Evolutionary conservation across 1,139 yeast species (phyloP).

Genomic region (Kazachstania sp.): DNA sequence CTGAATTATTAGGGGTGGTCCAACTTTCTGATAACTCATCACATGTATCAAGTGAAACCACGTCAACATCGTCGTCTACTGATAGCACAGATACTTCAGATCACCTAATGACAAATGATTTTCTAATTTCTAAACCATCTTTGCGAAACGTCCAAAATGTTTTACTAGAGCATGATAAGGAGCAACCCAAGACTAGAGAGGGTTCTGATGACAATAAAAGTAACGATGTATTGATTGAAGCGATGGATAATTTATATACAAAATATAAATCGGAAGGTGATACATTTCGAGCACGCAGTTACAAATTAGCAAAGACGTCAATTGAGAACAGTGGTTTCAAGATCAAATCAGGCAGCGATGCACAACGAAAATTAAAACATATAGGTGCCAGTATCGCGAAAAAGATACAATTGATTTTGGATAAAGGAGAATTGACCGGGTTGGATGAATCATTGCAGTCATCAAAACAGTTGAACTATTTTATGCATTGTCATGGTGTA

Average conservation of each 20-base stretch:
- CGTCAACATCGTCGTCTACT: background rate
- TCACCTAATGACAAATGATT: background rate
- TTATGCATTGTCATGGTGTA: constrained; percentile 45
- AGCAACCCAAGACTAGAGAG: background rate
- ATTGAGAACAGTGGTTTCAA: constrained; percentile 27
- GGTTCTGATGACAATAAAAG: constrained; percentile 11
- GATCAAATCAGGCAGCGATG: constrained; percentile 38
- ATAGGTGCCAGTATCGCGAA: constrained; percentile 41
- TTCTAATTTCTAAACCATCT: too few relatives aligned
- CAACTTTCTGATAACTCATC: background rate
- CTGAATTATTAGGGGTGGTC: background rate
- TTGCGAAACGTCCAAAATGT: too few relatives aligned
- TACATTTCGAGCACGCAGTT: constrained; percentile 38
- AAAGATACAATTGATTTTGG: constrained; percentile 42
- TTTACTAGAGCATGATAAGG: too few relatives aligned
- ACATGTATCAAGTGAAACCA: background rate
- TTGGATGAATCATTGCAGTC: constrained; percentile 30
- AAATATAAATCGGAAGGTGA: constrained; percentile 37
- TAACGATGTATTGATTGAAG: constrained; percentile 33
- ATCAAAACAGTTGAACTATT: constrained; percentile 30
- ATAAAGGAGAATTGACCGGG: constrained; percentile 36
- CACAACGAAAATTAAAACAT: constrained; percentile 34
- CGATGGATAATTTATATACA: constrained; percentile 34
- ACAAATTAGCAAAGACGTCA: constrained; percentile 39
- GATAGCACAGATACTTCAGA: background rate